Evolutionary conservation across 331 rosid genomes (phyloP).

Genomic region (Cydonia oblonga): DNA sequence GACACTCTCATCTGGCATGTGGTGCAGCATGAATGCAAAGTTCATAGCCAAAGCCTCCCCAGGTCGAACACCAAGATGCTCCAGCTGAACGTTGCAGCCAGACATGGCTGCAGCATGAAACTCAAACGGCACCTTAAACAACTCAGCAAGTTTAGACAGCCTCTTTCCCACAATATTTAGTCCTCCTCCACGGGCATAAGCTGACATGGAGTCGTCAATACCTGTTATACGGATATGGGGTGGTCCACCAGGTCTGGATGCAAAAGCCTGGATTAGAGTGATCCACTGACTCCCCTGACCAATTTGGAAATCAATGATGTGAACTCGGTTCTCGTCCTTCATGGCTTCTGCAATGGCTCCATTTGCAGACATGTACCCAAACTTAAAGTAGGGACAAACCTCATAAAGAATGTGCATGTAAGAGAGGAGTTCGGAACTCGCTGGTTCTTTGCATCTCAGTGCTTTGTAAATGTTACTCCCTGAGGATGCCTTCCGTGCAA

Average conservation of each 20-base stretch:
- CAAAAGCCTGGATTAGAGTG: slow-evolving; percentile 90
- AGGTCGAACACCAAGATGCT: slow-evolving; percentile 41
- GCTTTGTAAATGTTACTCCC: slow-evolving; percentile 76
- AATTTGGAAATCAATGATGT: slow-evolving; percentile 87
- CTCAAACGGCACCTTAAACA: slow-evolving; percentile 70
- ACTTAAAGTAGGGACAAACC: too few species aligned
- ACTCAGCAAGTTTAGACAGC: slow-evolving; percentile 60
- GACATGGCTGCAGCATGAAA: slow-evolving; percentile 64
- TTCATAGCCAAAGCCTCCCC: slow-evolving; percentile 89
- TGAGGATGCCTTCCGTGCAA: slow-evolving; percentile 51
- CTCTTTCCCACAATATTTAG: slow-evolving; percentile 61
- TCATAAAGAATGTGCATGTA: slow-evolving; percentile 83
- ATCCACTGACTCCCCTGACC: slow-evolving; percentile 94
- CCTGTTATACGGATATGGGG: slow-evolving; percentile 92
- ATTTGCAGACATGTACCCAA: slow-evolving; percentile 39
- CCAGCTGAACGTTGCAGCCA: slow-evolving; percentile 58
- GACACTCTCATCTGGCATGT: slow-evolving; percentile 94
- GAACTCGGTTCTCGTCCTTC: slow-evolving; percentile 74
- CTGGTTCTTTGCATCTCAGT: slow-evolving; percentile 74
- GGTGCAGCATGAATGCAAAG: slow-evolving; percentile 88
- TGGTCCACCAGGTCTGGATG: slow-evolving; percentile 94
- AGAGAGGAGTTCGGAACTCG: slow-evolving; percentile 62
- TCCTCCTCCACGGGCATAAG: slow-evolving; percentile 94
- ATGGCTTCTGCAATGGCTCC: slow-evolving; percentile 99
- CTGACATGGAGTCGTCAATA: slow-evolving; percentile 66